Base-by-base conservation (phyloP, 164 flowering plant species). In the Vitis labrusca region DNA sequence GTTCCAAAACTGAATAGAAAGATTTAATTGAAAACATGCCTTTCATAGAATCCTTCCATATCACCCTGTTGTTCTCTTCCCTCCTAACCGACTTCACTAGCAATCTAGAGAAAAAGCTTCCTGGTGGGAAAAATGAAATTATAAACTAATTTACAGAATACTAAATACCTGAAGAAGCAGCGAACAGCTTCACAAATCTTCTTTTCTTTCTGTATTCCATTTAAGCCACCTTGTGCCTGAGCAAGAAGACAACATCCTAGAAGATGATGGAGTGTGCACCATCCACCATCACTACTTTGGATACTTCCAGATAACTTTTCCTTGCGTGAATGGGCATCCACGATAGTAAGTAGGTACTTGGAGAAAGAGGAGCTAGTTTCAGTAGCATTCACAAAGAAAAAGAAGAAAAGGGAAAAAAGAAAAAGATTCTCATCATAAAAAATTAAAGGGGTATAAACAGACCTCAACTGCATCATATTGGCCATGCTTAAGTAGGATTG, bases 401-500 rank as follows among this genome's bases (percentile, higher is more conserved):
- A 56, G 57, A 32, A 37, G 59, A 49, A 10, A 62, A 60, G 44
- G 53, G 16, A 19, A 53, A 29, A 53, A 47, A 54, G n/a, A 37
- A 13, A 70, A 37, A 62, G 10, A 13, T 65, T 51, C 30, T 8
- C 9, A 59, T 3, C 10, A 37, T 14, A 63, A 54, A 8, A 44
- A 51, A 63, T 17, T 10, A 50, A 59, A 66, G 47, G 51, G 12
- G 76, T 10, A 32, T 9, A 54, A 55, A 60, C 54, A 57, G 59
- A 95, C 98, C 99, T 93, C 90, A 81, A 85, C 91, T 70, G 98
- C 96, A 71, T 85, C 82, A 81, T 83, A 91, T 67, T 95, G 99
- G 44, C 91, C 89, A 77, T 90, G 85, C 78, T 74, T 84, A 57
- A 95, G 85, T 61, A 93, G 82, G 71, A 86, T 65, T 11, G 76